phyloP scores from a whole-genome alignment of 2,329 filamentous ascomycete species.

The Colletotrichum liaoningense region DNA sequence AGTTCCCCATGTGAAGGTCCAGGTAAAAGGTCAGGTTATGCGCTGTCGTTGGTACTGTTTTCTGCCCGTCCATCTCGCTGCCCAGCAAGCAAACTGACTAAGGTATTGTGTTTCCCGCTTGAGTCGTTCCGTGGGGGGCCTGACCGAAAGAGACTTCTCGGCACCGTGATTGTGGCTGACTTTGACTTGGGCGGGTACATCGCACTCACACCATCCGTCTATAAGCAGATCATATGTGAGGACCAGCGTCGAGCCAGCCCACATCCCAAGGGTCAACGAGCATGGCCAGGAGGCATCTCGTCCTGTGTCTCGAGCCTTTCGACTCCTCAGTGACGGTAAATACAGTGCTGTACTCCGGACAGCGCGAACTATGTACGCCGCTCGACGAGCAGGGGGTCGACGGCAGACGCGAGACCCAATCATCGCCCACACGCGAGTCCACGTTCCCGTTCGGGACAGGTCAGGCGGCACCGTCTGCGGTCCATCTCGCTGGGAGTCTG shows the following conservation, averaged over 20 bases:
- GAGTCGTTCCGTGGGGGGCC: background rate
- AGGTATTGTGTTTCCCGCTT: background rate
- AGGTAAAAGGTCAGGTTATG: background rate
- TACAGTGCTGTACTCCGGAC: background rate
- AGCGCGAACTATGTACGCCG: no score
- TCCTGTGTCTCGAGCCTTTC: background rate
- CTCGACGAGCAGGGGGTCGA: background rate
- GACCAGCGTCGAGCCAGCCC: background rate
- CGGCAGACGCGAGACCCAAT: conserved; percentile 5
- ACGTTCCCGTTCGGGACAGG: conserved; percentile 28
- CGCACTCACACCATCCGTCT: background rate
- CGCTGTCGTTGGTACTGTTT: background rate
- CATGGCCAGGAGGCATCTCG: background rate
- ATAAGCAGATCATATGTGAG: background rate
- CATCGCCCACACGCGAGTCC: background rate
- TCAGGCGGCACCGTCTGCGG: conserved; percentile 26
- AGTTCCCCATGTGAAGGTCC: background rate
- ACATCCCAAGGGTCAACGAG: conserved; percentile 15
- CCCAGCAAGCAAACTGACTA: background rate
- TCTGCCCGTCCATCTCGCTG: conserved; percentile 23
- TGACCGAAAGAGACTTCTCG: background rate
- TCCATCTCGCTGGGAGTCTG: conserved; percentile 24
- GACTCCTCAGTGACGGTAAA: background rate
- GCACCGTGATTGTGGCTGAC: background rate
- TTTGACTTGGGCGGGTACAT: background rate